Base-by-base conservation (phyloP, 768 basidiomycete genomes). In the Amylocystis lapponica region DNA sequence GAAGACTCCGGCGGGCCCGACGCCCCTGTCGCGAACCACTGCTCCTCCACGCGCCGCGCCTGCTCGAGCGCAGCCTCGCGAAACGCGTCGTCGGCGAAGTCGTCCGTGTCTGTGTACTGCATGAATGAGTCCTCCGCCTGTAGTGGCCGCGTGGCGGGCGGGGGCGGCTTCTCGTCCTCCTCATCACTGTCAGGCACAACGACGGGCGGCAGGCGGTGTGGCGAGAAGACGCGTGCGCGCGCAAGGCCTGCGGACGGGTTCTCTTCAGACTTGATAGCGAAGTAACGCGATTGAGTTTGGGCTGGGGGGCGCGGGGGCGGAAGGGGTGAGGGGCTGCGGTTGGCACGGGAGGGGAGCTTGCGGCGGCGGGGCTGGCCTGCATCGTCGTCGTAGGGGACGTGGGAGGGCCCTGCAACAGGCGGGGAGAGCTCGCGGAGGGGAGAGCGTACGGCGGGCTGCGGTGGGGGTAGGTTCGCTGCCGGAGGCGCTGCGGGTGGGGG, bases 21-120 rank as follows among this genome's bases (percentile, higher is more conserved):
- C 3, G 36, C 25, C 33, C n/a, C n/a, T 41, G 37, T 32, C 16
- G 37, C 41, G 21, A 32, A 41, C 20, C 52, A 57, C 35, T 58
- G 54, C 43, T 61, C 45, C 58, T 69, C 66, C 25, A 50, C 59
- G 46, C 58, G 48, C 36, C 66, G 64, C 3, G 69, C 49, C 46
- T 68, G 66, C 48, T 64, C 67, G 17, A 73, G 55, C 3, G 69
- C 49, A 45, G 68, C 66, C 48, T 64, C 67, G 17, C 72, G 55
- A 45, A 47, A 76, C 65, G 66, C 70, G 36, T 61, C 57, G 34
- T 63, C 60, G 36, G 63, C 66, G 43, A 58, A 58, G 43, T 56
- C 38, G 34, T 51, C 48, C 25, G 49, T 45, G 13, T 50, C 49
- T 25, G 47, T 45, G 40, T 33, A 27, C 19, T 42, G n/a, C n/a